Evolutionary conservation across 2,329 filamentous ascomycete genomes (phyloP).

Genomic region (Ophiocordyceps camponoti-leonardi): DNA sequence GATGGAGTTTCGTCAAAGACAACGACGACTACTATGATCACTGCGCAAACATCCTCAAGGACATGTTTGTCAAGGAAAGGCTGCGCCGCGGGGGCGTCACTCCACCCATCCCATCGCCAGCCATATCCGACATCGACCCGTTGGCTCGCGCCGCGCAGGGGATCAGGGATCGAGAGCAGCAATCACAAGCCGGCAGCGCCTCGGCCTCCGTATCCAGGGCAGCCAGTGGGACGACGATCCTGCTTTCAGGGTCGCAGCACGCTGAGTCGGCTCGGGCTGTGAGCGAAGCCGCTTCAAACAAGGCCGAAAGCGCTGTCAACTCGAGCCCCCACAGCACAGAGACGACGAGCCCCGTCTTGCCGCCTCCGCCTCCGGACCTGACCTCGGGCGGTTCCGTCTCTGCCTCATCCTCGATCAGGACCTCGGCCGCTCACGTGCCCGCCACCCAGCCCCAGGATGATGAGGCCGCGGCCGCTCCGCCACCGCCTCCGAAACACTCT

Average conservation of each 20-base stretch:
- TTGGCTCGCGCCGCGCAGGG: constrained; percentile 14
- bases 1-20: constrained; percentile 99
- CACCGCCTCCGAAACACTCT: constrained; percentile 67
- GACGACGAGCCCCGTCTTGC: constrained; percentile 17
- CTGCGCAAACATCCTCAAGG: constrained; percentile 67
- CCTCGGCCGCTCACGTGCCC: constrained; percentile 11
- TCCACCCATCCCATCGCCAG: constrained; percentile 32
- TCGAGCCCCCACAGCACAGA: constrained; percentile 18
- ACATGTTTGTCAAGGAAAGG: constrained; percentile 76
- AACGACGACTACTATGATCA: constrained; percentile 98
- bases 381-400: constrained; percentile 12
- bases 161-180: constrained; percentile 22
- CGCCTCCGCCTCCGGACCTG: constrained; percentile 15
- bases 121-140: constrained; percentile 25
- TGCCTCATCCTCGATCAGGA: constrained; percentile 18
- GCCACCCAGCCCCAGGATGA: constrained; percentile 6
- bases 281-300: constrained; percentile 14
- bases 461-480: constrained; percentile 36
- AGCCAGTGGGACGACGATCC: constrained; percentile 7
- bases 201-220: constrained; percentile 10
- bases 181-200: constrained; percentile 3
- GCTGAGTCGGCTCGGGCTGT: constrained; percentile 8
- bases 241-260: constrained; percentile 8
- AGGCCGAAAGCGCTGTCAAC: constrained; percentile 12
- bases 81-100: constrained; percentile 43